These are phyloP conservation scores for Aspergillus tanneri DNA, from an alignment of 2,329 filamentous ascomycete species.

Conservation along the genomic window DNA sequence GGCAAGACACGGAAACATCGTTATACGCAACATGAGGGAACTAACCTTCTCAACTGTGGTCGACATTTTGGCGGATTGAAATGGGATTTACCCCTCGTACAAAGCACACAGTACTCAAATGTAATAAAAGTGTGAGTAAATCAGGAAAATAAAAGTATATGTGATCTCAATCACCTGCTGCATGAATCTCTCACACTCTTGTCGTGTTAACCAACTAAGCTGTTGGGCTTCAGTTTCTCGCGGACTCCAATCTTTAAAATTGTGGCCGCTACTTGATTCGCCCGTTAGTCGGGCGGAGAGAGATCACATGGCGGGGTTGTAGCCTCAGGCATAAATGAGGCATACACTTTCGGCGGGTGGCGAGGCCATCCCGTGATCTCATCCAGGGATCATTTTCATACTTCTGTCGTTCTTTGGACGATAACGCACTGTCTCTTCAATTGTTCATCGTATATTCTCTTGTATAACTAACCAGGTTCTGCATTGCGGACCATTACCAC, in stretches of 20 bases:
- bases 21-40: slow-evolving; percentile 14
- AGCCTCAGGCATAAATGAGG: slow-evolving; percentile 21
- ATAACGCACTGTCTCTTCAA: too few relatives aligned
- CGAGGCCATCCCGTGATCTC: slow-evolving; percentile 3
- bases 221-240: slow-evolving; percentile 3
- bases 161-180: background rate
- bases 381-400: slow-evolving; percentile 7
- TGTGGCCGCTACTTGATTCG: slow-evolving; percentile 36
- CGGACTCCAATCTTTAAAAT: slow-evolving; percentile 27
- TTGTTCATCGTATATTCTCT: too few relatives aligned
- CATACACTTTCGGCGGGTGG: slow-evolving; percentile 24
- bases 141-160: background rate
- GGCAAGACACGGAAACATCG: slow-evolving; percentile 3
- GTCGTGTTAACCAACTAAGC: slow-evolving; percentile 13
- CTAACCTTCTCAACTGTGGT: slow-evolving; percentile 94
- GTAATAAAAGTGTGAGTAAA: slow-evolving; percentile 9
- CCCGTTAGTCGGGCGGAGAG: slow-evolving; percentile 21
- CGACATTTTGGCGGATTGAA: slow-evolving; percentile 66
- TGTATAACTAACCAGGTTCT: too few relatives aligned
- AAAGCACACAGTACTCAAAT: slow-evolving; percentile 13
- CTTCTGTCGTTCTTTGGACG: background rate
- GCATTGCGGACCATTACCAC: too few relatives aligned
- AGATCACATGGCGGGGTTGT: slow-evolving; percentile 24
- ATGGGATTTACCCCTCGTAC: slow-evolving; percentile 22
- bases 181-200: background rate